Percentiles rank a stretch among this genome's conserved stretches.
These are phyloP conservation scores for Yarrowia bubula DNA, from an alignment of 805 yeast genomes.

Conservation along the genomic window DNA sequence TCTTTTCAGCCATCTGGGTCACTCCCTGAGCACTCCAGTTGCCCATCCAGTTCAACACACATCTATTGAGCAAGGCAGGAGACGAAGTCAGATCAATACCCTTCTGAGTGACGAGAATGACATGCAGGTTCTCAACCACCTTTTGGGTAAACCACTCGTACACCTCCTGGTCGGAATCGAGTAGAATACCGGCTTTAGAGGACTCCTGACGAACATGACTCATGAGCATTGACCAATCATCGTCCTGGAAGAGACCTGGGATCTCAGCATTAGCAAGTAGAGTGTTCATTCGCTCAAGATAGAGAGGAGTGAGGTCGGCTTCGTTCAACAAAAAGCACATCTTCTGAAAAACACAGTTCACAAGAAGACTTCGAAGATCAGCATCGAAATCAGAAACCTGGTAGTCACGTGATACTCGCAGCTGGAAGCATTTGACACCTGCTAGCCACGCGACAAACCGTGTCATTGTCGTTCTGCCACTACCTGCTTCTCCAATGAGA, in stretches of 20 bases:
- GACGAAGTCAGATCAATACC: conserved; percentile 49
- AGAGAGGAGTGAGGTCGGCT: conserved; percentile 69
- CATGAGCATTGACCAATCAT: conserved; percentile 57
- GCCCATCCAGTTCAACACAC: conserved; percentile 88
- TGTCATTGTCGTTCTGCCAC: conserved; percentile 72
- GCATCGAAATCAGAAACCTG: conserved; percentile 63
- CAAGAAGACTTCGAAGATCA: conserved; percentile 55
- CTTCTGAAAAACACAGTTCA: conserved; percentile 48
- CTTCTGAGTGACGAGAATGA: conserved; percentile 49
- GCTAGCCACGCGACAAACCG: conserved; percentile 91
- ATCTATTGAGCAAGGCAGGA: conserved; percentile 85
- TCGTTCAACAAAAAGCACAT: conserved; percentile 79
- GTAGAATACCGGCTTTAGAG: conserved; percentile 55
- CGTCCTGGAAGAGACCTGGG: conserved; percentile 83
- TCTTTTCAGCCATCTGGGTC: conserved; percentile 48
- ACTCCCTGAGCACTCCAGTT: conserved; percentile 63
- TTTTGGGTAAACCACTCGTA: conserved; percentile 71
- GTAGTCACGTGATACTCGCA: conserved; percentile 56
- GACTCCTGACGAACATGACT: conserved; percentile 56
- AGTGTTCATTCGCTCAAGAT: conserved; percentile 88
- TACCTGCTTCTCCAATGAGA: conserved; percentile 74
- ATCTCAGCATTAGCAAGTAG: conserved; percentile 89
- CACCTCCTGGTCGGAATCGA: conserved; percentile 68
- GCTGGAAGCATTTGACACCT: conserved; percentile 61
- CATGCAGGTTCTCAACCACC: conserved; percentile 72